phyloP scores from a whole-genome alignment of 768 basidiomycete species.

The Steccherinum ochraceum region DNA sequence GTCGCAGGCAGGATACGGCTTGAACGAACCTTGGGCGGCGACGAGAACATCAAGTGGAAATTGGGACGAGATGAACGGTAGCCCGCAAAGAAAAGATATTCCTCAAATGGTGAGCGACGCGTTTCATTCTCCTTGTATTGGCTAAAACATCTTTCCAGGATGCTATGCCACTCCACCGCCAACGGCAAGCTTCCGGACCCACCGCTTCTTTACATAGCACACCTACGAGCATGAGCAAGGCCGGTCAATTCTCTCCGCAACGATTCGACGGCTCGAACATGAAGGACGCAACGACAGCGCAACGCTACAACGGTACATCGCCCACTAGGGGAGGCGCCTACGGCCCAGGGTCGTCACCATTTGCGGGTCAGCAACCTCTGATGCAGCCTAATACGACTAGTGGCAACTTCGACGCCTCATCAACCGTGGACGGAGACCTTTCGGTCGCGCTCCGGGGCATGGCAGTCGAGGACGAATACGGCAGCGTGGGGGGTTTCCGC shows the following conservation, averaged over 20 bases:
- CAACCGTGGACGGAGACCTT: constrained; percentile 48
- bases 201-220: constrained; percentile 8
- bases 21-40: constrained; percentile 46
- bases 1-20: constrained; percentile 38
- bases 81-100: constrained; percentile 45
- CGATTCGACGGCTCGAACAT: constrained; percentile 41
- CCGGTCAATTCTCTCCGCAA: constrained; percentile 48
- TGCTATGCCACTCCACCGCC: constrained; percentile 1
- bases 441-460: constrained; percentile 55
- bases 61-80: constrained; percentile 53
- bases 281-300: background rate
- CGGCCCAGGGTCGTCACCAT: constrained; percentile 26
- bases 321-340: constrained; percentile 34
- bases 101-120: constrained; percentile 43
- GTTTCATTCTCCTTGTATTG: no score
- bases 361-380: constrained; percentile 22
- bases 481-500: constrained; percentile 26
- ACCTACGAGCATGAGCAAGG: constrained; percentile 29
- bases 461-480: constrained; percentile 50
- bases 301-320: constrained; percentile 20
- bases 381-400: constrained; percentile 1
- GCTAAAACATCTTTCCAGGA: background rate
- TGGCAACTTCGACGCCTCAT: constrained; percentile 31
- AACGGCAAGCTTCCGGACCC: constrained; percentile 10
- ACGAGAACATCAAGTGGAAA: constrained; percentile 45